phyloP scores from a whole-genome alignment of 2,329 filamentous ascomycete genomes.

The Periglandula ipomoeae region DNA sequence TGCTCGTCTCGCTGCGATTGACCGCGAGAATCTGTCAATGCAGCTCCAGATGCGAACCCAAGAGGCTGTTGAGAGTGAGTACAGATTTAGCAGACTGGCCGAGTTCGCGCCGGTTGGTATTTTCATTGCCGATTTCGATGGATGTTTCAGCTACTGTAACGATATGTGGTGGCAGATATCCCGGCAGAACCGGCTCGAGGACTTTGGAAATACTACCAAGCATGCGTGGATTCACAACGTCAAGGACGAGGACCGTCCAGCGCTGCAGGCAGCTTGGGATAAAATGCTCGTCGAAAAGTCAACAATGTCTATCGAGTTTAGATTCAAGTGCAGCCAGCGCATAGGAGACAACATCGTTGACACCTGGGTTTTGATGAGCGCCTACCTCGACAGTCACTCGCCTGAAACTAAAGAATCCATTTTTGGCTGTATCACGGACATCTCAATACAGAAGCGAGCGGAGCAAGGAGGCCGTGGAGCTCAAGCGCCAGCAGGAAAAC shows the following conservation, averaged over 20 bases:
- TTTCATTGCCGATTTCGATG: slow-evolving; percentile 65
- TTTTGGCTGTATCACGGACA: slow-evolving; percentile 75
- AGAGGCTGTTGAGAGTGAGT: slow-evolving; percentile 8
- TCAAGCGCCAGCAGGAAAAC: slow-evolving; percentile 63
- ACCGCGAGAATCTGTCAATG: slow-evolving; percentile 7
- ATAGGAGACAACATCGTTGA: slow-evolving; percentile 51
- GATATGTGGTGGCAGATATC: slow-evolving; percentile 69
- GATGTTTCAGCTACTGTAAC: slow-evolving; percentile 51
- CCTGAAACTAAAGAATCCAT: slow-evolving; percentile 60
- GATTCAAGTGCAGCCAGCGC: slow-evolving; percentile 60
- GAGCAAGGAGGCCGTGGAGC: slow-evolving; percentile 67
- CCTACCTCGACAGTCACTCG: slow-evolving; percentile 60
- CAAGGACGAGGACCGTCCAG: slow-evolving; percentile 52
- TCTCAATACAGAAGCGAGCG: slow-evolving; percentile 75
- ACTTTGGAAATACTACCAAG: slow-evolving; percentile 36
- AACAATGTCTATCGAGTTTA: slow-evolving; percentile 61
- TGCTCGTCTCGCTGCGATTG: slow-evolving; percentile 8
- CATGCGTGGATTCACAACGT: slow-evolving; percentile 62
- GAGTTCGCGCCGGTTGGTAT: slow-evolving; percentile 77
- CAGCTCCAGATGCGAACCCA: slow-evolving; percentile 8
- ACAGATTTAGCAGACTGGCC: slow-evolving; percentile 66
- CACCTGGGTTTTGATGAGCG: slow-evolving; percentile 69
- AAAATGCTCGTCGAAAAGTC: slow-evolving; percentile 43
- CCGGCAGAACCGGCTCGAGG: slow-evolving; percentile 48
- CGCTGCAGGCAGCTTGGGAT: slow-evolving; percentile 52